A percentile compares a stretch with the other conserved stretches of the same genome.
Evolutionary conservation across 2,329 filamentous ascomycete genomes (phyloP).

Genomic region (Beauveria bassiana): DNA sequence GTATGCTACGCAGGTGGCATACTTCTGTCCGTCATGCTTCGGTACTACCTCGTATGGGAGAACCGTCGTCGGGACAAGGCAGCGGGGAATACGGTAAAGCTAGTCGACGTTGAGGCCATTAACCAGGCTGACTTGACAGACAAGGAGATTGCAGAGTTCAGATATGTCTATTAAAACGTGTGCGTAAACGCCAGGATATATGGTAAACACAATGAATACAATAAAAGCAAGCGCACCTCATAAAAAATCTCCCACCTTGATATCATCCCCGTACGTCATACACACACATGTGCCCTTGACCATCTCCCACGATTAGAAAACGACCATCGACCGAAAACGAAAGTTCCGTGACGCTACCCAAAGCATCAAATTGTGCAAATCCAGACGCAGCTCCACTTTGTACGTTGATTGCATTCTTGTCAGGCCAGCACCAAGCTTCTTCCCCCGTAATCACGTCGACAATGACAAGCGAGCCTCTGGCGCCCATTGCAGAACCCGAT

Average conservation of each 20-base stretch:
- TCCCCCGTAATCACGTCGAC: conserved; percentile 30
- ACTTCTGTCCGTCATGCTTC: conserved; percentile 32
- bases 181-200: background rate
- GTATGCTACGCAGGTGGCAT: conserved; percentile 49
- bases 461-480: conserved; percentile 26
- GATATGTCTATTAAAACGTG: conserved; percentile 36
- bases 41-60: conserved; percentile 41
- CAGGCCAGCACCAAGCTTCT: conserved; percentile 32
- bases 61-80: conserved; percentile 44
- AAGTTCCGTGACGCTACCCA: conserved; percentile 29
- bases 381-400: conserved; percentile 18
- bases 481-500: conserved; percentile 24
- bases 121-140: conserved; percentile 41
- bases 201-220: background rate
- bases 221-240: background rate
- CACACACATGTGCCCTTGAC: conserved; percentile 26
- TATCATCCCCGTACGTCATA: conserved; percentile 25
- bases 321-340: conserved; percentile 30
- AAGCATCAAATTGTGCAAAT: conserved; percentile 25
- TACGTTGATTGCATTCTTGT: conserved; percentile 21
- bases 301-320: conserved; percentile 28
- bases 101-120: background rate
- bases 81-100: background rate
- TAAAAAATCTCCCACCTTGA: background rate
- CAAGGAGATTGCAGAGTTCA: conserved; percentile 44